A percentile compares a stretch with the other conserved stretches of the same genome.
phyloP scores from a whole-genome alignment of 371 early-diverging fungal genomes.

The Apophysomyces variabilis region DNA sequence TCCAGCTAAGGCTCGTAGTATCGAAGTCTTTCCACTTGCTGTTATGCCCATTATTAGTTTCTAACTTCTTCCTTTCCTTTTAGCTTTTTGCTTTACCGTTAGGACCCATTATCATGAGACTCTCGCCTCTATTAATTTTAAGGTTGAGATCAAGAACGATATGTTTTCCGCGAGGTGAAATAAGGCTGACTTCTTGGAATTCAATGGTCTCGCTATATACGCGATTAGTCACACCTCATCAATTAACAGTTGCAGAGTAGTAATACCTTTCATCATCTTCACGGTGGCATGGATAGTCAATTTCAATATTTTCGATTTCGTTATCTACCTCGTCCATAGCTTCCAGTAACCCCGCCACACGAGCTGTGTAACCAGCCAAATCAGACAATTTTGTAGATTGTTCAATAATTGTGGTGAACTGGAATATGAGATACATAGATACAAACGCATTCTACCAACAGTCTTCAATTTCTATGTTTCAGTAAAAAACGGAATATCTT shows the following conservation, averaged over 20 bases:
- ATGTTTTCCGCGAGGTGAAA: constrained; percentile 35
- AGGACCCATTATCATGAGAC: constrained; percentile 72
- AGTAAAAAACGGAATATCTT: neutral
- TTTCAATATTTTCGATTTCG: constrained; percentile 49
- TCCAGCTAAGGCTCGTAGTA: constrained; percentile 74
- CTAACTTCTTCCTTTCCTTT: neutral
- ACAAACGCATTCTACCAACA: constrained; percentile 67
- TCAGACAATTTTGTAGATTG: constrained; percentile 71
- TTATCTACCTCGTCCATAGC: constrained; percentile 57
- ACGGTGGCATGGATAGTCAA: constrained; percentile 42
- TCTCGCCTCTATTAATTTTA: constrained; percentile 52
- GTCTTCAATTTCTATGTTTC: neutral
- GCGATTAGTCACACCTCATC: neutral
- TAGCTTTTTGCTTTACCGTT: constrained; percentile 54
- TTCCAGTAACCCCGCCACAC: constrained; percentile 85
- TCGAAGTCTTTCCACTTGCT: constrained; percentile 69
- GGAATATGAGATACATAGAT: constrained; percentile 76
- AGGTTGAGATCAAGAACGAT: constrained; percentile 56
- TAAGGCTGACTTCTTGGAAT: constrained; percentile 41
- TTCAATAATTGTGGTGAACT: constrained; percentile 77
- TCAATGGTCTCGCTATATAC: constrained; percentile 29
- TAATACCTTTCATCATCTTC: constrained; percentile 24
- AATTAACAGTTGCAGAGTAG: neutral
- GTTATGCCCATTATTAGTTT: neutral
- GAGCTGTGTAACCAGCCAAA: constrained; percentile 85